These are phyloP conservation scores for Monosporascus sp. DNA, from an alignment of 2,329 filamentous ascomycete genomes.

Conservation along the genomic window DNA sequence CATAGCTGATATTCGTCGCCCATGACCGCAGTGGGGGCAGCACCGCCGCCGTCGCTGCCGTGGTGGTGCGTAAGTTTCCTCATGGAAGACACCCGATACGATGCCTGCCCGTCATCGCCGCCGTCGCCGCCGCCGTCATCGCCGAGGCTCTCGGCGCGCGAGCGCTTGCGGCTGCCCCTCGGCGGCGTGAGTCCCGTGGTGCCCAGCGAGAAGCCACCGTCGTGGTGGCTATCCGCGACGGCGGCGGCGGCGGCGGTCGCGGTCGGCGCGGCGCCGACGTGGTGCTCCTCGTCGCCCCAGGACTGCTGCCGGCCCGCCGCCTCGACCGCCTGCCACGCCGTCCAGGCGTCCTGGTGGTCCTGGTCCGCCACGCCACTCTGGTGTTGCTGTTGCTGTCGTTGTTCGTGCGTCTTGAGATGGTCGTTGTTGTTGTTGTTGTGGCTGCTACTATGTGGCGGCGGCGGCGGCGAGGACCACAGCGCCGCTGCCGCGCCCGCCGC, in stretches of 20 bases:
- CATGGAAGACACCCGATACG: conserved; percentile 17
- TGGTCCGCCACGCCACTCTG: neutral
- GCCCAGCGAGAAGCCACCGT: conserved; percentile 12
- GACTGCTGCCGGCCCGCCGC: conserved; percentile 2
- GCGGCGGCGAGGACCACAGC: conserved; percentile 3
- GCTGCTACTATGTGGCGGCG: neutral
- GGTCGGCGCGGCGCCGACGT: neutral
- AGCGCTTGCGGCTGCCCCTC: conserved; percentile 25
- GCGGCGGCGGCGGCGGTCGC: neutral
- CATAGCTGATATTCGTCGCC: conserved; percentile 8
- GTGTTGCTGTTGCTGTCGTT: neutral
- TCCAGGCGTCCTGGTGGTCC: conserved; percentile 12
- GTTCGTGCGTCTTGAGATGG: neutral
- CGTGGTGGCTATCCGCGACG: neutral
- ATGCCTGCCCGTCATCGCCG: conserved; percentile 11
- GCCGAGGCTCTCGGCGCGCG: conserved; percentile 25
- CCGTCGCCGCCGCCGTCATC: conserved; percentile 11
- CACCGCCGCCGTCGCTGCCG: neutral
- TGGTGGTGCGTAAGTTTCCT: conserved; percentile 23
- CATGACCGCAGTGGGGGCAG: conserved; percentile 18
- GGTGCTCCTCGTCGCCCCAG: neutral
- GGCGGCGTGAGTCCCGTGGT: conserved; percentile 16
- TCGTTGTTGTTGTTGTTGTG: neutral
- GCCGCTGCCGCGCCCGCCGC: conserved; percentile 5
- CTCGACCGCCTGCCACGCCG: conserved; percentile 8